Evolutionary conservation across 2,329 filamentous ascomycete species (phyloP).

Genomic region (Xylariaceae sp.): DNA sequence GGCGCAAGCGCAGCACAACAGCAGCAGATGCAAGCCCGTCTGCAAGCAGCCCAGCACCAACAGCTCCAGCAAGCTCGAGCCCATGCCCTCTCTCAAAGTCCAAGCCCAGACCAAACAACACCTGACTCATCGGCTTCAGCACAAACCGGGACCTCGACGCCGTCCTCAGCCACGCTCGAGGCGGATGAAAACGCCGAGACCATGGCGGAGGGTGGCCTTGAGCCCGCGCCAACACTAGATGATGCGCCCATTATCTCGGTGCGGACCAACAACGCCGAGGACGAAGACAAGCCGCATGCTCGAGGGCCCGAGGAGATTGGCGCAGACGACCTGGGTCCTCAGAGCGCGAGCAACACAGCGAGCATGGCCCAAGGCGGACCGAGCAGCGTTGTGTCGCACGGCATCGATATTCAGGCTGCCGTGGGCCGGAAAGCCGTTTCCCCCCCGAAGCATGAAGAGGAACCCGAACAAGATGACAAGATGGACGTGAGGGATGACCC

Average conservation of each 20-base stretch:
- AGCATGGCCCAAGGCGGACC: constrained; percentile 34
- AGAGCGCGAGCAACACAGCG: constrained; percentile 38
- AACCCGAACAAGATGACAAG: constrained; percentile 3
- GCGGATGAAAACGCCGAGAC: constrained; percentile 6
- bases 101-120: constrained; percentile 3
- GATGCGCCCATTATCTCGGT: constrained; percentile 32
- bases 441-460: constrained; percentile 13
- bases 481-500: constrained; percentile 4
- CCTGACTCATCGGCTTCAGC: constrained; percentile 13
- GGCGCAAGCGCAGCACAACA: constrained; percentile 15
- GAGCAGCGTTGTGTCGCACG: constrained; percentile 43
- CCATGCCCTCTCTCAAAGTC: constrained; percentile 9
- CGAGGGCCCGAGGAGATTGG: constrained; percentile 82
- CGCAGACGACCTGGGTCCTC: constrained; percentile 80
- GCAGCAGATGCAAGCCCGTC: constrained; percentile 16
- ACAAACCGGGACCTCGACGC: constrained; percentile 9
- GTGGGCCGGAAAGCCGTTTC: constrained; percentile 48
- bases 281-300: constrained; percentile 70
- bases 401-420: constrained; percentile 57
- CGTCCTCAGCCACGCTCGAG: constrained; percentile 15
- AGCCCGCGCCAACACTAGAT: constrained; percentile 8
- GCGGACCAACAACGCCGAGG: constrained; percentile 35
- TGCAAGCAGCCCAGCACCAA: constrained; percentile 14
- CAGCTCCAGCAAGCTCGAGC: constrained; percentile 17
- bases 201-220: background rate